Evolutionary conservation across 768 basidiomycete species (phyloP), one percentile per base, ranked within the genome.

Genomic region (Mycena polygramma): DNA sequence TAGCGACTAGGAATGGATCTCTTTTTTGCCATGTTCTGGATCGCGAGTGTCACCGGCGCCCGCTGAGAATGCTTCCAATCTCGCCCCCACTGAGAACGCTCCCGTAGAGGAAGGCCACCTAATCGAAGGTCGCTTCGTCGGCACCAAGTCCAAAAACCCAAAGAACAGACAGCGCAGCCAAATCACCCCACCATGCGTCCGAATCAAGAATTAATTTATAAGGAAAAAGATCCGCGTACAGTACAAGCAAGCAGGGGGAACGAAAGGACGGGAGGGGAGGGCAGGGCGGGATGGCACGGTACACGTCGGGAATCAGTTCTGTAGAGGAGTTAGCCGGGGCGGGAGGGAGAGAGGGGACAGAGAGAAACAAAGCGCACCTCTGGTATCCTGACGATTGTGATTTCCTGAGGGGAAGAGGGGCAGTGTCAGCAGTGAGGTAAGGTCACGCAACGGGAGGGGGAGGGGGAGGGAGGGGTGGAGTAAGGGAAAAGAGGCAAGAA

Each of bases 321-420:
- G 9, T 9, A 9, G 14, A 60, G 7, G 30, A 11, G 20, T 55
- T 8, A 7, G 4, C 24, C 8, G 19, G 30, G 45, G 48, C 55
- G 24, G 41, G 41, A 41, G 41, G 39, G 48, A 43, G 54, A 37
- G 13, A 30, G 58, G 22, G 39, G 45, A 46, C 7, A 9, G 11
- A 30, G 30, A 30, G 30, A 30, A 30, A 30, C 6, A 6, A 30
- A 6, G 46, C 87, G 71, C 71, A 92, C 93, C 87, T 94, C 93
- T 73, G 94, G 94, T 88, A 95, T 94, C 81, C 94, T 90, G 81
- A 94, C 95, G 68, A 95, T 87, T 1, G 95, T 96, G 75, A 96
- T 96, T 86, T 96, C 93, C 89, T 92, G 75, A 10, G 65, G 11
- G 8, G 11, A 30, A 49, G 48, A 30, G 14, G 37, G 37, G 35